Base-by-base conservation (phyloP, 169 alveolate genomes). In the Cyclospora cayetanensis region DNA sequence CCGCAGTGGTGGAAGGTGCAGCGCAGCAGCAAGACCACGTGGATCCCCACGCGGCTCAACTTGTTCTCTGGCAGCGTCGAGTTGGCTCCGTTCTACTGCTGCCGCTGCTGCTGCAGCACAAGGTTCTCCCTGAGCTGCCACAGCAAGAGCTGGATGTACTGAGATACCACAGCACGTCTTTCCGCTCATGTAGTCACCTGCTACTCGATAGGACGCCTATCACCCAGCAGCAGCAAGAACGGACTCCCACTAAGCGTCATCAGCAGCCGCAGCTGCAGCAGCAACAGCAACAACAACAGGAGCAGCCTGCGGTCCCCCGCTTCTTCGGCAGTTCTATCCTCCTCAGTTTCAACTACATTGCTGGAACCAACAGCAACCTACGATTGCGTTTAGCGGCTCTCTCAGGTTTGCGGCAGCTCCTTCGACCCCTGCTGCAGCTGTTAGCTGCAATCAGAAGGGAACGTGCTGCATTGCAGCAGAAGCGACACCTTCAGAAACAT, bases 51-150 rank as follows among this genome's bases (percentile, higher is more conserved):
- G 80, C 80, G 9, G 9, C 35, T 20, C 15, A 7, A 15, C 80
- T 66, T 25, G 18, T 66, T 2, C 12, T 31, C 9, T 66, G 80
- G 80, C 80, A 66, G 80, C 80, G 80, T 3, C 39, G 80, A 11
- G 80, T 66, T 7, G 80, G 80, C 80, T 25, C 80, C 18, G 50
- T 66, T n/a, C 50, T 66, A 46, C 80, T 66, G 80, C 80, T 66
- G 80, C 80, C 80, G 80, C 80, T 66, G 80, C 80, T 66, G 80
- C 80, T 66, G 80, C 80, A 66, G 80, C 80, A 66, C 11, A 2
- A 34, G 7, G 80, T 66, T 1, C 29, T 31, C 52, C 80, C 80
- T 18, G 52, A 34, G 80, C 80, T 66, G 80, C 80, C 29, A 46
- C 80, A 66, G 80, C 80, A 66, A 66, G 80, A 66, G 29, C 29